Evolutionary conservation across 1,284 basidiomycete genomes (phyloP), one percentile per base, ranked within the genome.

Genomic region (Heimioporus punctisporus): DNA sequence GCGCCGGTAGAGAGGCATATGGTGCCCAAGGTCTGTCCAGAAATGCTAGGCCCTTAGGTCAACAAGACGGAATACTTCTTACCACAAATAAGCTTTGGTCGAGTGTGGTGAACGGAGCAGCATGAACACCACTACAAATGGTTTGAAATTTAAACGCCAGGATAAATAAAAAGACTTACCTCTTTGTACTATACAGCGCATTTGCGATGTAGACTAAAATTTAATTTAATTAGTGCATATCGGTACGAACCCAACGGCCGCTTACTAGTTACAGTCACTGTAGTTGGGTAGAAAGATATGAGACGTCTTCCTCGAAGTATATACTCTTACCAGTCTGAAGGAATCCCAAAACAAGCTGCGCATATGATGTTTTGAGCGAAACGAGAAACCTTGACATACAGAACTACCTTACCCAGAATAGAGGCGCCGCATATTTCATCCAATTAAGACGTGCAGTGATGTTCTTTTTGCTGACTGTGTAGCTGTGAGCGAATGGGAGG

Each of bases 311-410:
- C 19, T 8, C 2, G 0, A 28, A 9, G 19, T 34, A 4, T 34
- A 17, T 14, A 26, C 7, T 31, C 51, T 50, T 39, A 64, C 61
- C 54, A 2, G 60, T 31, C n/a, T 57, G 50, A 2, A 30, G 21
- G 3, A 48, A 30, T 6, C 30, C 51, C 3, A 11, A 19, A 10
- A 6, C 9, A 19, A 34, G 31, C 31, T 34, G 31, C 14, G 14
- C 31, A 8, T 19, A 34, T 34, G 17, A 34, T 34, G 30, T 34
- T 19, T 24, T 40, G 17, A 25, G 14, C 19, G 14, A 44, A 6
- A 23, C 2, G 9, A 6, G 12, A 9, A 31, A 30, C 7, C 1
- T 0, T 42, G 6, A 21, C 12, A 12, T 25, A 26, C 27, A 34
- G 31, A 24, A 19, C 14, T 21, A 6, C 5, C 51, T 41, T 41